These are phyloP conservation scores for Barbarea vulgaris DNA, from an alignment of 345 rosid genomes.

Conservation along the genomic window DNA sequence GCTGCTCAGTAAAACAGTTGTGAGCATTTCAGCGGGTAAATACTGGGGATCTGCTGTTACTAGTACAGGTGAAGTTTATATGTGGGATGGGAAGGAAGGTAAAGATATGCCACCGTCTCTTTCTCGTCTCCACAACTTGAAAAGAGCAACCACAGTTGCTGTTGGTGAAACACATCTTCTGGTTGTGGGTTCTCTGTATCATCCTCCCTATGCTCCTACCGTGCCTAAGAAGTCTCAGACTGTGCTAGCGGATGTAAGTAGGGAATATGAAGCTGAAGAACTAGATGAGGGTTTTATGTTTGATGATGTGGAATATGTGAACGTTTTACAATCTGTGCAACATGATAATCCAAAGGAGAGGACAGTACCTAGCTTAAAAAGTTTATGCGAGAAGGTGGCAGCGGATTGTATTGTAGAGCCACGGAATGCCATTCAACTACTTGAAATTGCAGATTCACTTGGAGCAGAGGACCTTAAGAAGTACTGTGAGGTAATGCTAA, in stretches of 20 bases:
- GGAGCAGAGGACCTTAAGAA: conserved; percentile 80
- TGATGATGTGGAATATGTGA: conserved; percentile 48
- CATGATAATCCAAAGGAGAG: conserved; percentile 43
- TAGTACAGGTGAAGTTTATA: conserved; percentile 84
- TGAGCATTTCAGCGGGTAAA: conserved; percentile 90
- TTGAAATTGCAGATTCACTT: conserved; percentile 95
- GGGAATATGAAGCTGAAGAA: conserved; percentile 51
- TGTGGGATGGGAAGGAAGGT: conserved; percentile 83
- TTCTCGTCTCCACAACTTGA: conserved; percentile 78
- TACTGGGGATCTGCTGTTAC: conserved; percentile 90
- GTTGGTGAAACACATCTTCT: conserved; percentile 96
- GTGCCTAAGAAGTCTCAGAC: conserved; percentile 39
- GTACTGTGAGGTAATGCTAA: conserved; percentile 78
- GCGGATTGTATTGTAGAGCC: conserved; percentile 94
- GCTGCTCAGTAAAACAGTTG: conserved; percentile 58
- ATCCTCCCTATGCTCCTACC: conserved; percentile 61
- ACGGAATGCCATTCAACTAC: conserved; percentile 78
- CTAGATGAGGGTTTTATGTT: conserved; percentile 68
- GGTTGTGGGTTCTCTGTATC: conserved; percentile 79
- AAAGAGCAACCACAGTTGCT: conserved; percentile 83
- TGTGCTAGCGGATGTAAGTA: conserved; percentile 36
- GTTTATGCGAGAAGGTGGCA: conserved; percentile 88
- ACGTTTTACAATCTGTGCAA: conserved; percentile 28
- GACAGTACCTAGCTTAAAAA: conserved; percentile 70
- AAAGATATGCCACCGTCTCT: conserved; percentile 59